Base-by-base conservation (phyloP, 495 filamentous ascomycete genomes). In the Trichoderma erinaceum region DNA sequence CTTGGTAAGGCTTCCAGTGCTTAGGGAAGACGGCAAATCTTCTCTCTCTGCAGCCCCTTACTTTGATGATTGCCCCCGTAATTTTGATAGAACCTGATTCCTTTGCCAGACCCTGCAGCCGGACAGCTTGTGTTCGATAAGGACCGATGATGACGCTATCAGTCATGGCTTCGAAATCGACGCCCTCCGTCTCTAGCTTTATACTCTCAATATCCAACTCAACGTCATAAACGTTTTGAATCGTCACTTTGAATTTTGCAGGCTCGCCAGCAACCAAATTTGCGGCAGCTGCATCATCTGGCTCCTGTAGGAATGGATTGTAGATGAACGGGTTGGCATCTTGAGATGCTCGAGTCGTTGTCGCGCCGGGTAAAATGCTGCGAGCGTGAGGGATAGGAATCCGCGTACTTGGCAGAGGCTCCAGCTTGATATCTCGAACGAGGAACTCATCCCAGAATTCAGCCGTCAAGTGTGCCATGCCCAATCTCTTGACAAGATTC, bases 371-470 rank as follows among this genome's bases (percentile, higher is more conserved):
- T 13, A 97, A 77, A 63, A 93, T 89, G 41, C 84, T 85, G 70
- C 87, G 90, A 4, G 82, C 85, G 70, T 92, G 92, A 10, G 89
- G 83, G 69, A 90, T 85, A 21, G 93, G 88, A n/a, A 83, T 83
- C 69, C 79, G 75, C 12, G 78, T 78, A 15, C 70, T 64, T 18
- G 82, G 75, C 44, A 83, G 71, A 18, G 83, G 76, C 67, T 85
- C 81, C 32, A 95, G 76, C 63, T 90, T 87, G 41, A 99, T 82
- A 69, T 88, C 92, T 41, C 95, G 87, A 50, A 99, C 82, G 0
- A 99, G 83, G 73, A 99, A 98, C 63, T 94, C 90, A 76, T 99
- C 95, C 95, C 95, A 99, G 73, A 96, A 99, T 66, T 94, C 90
- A 21, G 91, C 92, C 67, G 89, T 84, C 61, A 94, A 74, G 67